Evolutionary conservation across 2,329 filamentous ascomycete genomes (phyloP).

Genomic region (Penicillium sp.): DNA sequence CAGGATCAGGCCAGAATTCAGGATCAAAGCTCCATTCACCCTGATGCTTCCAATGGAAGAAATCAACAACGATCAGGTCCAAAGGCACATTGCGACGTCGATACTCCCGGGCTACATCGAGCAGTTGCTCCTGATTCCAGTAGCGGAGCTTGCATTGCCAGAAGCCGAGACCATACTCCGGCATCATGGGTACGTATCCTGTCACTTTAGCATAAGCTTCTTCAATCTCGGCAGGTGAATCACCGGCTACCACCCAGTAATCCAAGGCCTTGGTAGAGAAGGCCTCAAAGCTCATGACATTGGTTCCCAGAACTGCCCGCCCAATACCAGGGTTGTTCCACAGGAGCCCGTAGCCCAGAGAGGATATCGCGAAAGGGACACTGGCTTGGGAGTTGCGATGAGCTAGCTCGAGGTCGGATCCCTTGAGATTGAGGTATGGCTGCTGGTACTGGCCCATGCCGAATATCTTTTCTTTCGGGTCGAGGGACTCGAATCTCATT

Average conservation of each 20-base stretch:
- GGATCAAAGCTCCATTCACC: conserved; percentile 69
- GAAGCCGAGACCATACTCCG: conserved; percentile 67
- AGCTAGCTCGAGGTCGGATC: conserved; percentile 62
- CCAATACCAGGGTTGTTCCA: conserved; percentile 69
- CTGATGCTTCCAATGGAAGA: conserved; percentile 67
- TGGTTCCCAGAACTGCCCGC: conserved; percentile 61
- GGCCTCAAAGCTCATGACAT: conserved; percentile 63
- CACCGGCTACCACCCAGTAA: conserved; percentile 65
- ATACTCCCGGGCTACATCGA: conserved; percentile 63
- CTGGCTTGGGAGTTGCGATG: conserved; percentile 68
- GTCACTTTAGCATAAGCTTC: conserved; percentile 59
- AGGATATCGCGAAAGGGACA: conserved; percentile 63
- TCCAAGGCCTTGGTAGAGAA: conserved; percentile 60
- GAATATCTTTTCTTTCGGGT: conserved; percentile 61
- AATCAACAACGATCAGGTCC: conserved; percentile 68
- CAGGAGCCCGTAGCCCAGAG: conserved; percentile 62
- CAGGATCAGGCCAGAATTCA: conserved; percentile 65
- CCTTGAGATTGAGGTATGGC: conserved; percentile 63
- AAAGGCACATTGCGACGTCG: conserved; percentile 57
- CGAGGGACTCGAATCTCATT: conserved; percentile 58
- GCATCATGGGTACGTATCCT: conserved; percentile 66
- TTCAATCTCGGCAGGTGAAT: conserved; percentile 57
- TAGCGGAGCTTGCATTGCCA: conserved; percentile 70
- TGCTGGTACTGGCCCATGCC: conserved; percentile 72
- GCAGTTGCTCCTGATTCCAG: conserved; percentile 64